phyloP scores from a whole-genome alignment of 208 protist species.

The Crithidia thermophila region DNA sequence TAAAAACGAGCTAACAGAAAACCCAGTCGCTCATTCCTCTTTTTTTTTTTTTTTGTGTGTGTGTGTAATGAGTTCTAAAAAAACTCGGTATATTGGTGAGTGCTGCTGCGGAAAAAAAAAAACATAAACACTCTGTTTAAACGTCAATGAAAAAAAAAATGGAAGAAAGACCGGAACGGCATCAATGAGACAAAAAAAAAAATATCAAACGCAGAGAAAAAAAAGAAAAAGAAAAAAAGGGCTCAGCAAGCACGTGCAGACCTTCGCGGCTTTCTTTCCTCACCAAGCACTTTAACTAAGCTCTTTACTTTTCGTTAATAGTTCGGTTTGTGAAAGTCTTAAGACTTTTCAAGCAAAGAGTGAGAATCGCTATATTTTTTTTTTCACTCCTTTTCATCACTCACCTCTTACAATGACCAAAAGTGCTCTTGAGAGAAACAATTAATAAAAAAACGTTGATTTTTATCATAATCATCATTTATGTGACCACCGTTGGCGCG shows the following conservation, averaged over 20 bases:
- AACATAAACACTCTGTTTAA: neutral
- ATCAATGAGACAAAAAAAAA: neutral
- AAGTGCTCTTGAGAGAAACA: conserved; percentile 1
- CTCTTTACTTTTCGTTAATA: no score
- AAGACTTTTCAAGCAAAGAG: no score
- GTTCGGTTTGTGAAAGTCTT: no score
- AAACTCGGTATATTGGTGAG: no score
- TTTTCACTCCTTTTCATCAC: no score
- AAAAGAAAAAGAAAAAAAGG: conserved; percentile 1
- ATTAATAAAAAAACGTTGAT: conserved; percentile 4
- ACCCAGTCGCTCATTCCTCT: no score
- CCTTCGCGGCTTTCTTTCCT: no score
- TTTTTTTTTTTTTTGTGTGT: neutral
- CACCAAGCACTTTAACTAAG: no score
- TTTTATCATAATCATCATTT: conserved; percentile 19
- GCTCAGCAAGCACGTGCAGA: neutral
- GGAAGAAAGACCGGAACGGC: neutral
- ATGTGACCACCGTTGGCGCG: conserved; percentile 97
- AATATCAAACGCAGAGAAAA: no score
- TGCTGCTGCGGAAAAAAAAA: neutral
- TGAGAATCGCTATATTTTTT: no score
- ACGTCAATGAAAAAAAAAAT: neutral
- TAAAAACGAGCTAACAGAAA: no score
- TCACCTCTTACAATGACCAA: no score
- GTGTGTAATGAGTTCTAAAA: neutral